phyloP scores from a whole-genome alignment of 164 flowering plant species.

The Euptelea pleiosperma region DNA sequence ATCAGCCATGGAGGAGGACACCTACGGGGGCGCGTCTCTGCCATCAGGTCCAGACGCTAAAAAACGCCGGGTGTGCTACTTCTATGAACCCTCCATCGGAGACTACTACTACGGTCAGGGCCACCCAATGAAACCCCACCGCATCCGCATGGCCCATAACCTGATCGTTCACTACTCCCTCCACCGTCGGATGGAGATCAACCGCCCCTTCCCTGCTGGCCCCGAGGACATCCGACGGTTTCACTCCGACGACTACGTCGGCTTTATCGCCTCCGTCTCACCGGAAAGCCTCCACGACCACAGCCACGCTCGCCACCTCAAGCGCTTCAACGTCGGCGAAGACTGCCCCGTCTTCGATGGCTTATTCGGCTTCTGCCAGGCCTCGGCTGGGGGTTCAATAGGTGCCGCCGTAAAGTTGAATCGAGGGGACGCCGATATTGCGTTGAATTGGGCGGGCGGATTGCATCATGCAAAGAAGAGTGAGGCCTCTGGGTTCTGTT shows the following conservation, averaged over 20 bases:
- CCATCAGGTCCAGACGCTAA: slow-evolving; percentile 43
- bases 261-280: slow-evolving; percentile 42
- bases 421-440: slow-evolving; percentile 47
- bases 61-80: slow-evolving; percentile 52
- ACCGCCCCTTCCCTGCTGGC: slow-evolving; percentile 45
- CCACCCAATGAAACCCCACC: slow-evolving; percentile 71
- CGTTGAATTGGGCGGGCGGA: slow-evolving; percentile 66
- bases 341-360: slow-evolving; percentile 68
- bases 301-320: slow-evolving; percentile 28
- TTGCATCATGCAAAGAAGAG: slow-evolving; percentile 60
- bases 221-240: slow-evolving; percentile 42
- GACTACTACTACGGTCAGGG: slow-evolving; percentile 71
- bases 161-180: slow-evolving; percentile 51
- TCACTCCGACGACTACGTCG: slow-evolving; percentile 54
- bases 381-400: slow-evolving; percentile 51
- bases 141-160: slow-evolving; percentile 61
- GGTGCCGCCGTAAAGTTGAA: slow-evolving; percentile 57
- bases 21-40: slow-evolving; percentile 35
- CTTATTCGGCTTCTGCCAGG: slow-evolving; percentile 47
- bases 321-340: slow-evolving; percentile 56
- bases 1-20: too few species aligned
- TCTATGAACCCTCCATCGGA: slow-evolving; percentile 61
- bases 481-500: slow-evolving; percentile 67
- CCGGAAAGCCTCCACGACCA: slow-evolving; percentile 37
- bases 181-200: slow-evolving; percentile 51